Percentiles rank a stretch among this genome's conserved stretches.
Conservation (phyloP, 164 flowering plant species). For the Houttuynia cordata region DNA sequence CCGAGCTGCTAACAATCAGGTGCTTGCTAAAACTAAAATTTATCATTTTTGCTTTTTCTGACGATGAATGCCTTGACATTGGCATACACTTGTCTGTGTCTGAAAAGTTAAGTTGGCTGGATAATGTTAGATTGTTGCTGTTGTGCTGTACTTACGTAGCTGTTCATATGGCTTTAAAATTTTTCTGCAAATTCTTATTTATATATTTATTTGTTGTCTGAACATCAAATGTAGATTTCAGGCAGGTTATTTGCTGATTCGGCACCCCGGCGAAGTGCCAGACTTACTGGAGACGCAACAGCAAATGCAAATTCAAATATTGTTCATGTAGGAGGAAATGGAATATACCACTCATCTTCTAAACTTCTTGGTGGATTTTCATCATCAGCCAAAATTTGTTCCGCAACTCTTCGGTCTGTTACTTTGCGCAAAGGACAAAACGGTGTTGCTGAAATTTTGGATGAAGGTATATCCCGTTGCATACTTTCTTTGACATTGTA, state of each 20-base stretch:
- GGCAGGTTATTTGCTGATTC: slow-evolving; percentile 94
- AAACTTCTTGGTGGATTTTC: slow-evolving; percentile 44
- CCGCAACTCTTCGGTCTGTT: slow-evolving; percentile 50
- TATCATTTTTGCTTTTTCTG: too few relatives aligned
- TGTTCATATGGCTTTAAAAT: neutral
- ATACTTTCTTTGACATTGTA: neutral
- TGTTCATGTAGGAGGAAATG: slow-evolving; percentile 48
- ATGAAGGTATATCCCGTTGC: slow-evolving; percentile 50
- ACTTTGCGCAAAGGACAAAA: slow-evolving; percentile 62
- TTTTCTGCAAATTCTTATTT: neutral
- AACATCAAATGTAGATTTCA: slow-evolving; percentile 41
- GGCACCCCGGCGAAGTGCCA: slow-evolving; percentile 80
- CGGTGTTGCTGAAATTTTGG: slow-evolving; percentile 58
- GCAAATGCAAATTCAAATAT: slow-evolving; percentile 29
- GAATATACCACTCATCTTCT: slow-evolving; percentile 42
- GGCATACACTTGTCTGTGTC: too few relatives aligned
- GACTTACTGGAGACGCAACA: slow-evolving; percentile 67
- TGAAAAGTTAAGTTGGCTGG: neutral
- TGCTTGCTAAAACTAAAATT: slow-evolving; percentile 1
- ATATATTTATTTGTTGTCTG: neutral
- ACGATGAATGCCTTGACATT: too few relatives aligned
- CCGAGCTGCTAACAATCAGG: slow-evolving; percentile 9
- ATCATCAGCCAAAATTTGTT: slow-evolving; percentile 43
- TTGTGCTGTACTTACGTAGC: neutral
- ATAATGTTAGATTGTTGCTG: neutral